Conservation (phyloP, 352 stramenopile species). For the Globisporangium apiculatum region DNA sequence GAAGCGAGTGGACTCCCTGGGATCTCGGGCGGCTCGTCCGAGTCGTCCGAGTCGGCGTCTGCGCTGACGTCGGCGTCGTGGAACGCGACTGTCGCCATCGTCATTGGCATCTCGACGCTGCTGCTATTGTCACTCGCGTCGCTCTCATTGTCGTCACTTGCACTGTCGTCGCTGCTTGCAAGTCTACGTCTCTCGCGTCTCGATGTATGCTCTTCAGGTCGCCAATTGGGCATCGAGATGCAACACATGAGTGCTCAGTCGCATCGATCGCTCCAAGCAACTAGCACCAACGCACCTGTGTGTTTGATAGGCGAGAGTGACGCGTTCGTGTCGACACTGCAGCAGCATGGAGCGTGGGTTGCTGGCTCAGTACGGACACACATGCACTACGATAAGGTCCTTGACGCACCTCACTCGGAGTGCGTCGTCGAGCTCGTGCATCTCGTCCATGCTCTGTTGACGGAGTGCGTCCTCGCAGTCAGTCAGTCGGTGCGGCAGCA, state of each 20-base stretch:
- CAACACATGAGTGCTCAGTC: neutral
- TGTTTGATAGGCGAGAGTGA: slow-evolving; percentile 29
- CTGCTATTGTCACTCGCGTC: slow-evolving; percentile 15
- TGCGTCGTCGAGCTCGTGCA: slow-evolving; percentile 52
- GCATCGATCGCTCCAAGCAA: neutral
- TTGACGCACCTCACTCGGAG: slow-evolving; percentile 37
- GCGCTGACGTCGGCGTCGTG: slow-evolving; percentile 2
- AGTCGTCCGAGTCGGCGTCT: slow-evolving; percentile 20
- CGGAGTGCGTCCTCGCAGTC: neutral
- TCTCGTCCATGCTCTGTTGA: slow-evolving; percentile 69
- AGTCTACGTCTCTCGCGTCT: slow-evolving; percentile 3
- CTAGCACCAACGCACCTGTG: slow-evolving; percentile 6
- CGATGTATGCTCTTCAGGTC: neutral
- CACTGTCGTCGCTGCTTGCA: slow-evolving; percentile 7
- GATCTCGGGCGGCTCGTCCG: slow-evolving; percentile 63
- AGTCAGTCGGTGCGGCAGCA: neutral
- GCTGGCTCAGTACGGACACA: neutral
- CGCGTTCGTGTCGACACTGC: slow-evolving; percentile 45
- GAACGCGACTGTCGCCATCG: slow-evolving; percentile 3
- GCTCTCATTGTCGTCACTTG: slow-evolving; percentile 8
- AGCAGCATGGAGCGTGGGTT: neutral
- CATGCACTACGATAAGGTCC: neutral
- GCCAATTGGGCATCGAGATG: neutral
- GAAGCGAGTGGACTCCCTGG: slow-evolving; percentile 44
- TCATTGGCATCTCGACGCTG: slow-evolving; percentile 10